Base-by-base conservation (phyloP, 192 early-diverging fungal genomes). In the Coemansia sp. region DNA sequence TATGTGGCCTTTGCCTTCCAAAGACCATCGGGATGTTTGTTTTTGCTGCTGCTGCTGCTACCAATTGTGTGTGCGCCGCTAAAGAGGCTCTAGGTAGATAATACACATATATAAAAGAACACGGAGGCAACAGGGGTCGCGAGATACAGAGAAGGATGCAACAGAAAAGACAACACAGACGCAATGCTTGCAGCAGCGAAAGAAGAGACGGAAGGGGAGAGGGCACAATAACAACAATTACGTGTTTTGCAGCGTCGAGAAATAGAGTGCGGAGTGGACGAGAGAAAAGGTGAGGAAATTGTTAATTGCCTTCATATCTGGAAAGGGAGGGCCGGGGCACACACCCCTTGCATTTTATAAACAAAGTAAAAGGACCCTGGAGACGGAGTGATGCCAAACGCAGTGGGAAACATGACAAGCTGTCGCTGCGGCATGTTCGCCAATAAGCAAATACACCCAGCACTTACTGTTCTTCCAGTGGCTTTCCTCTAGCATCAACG, bases 1-100 rank as follows among this genome's bases (percentile, higher is more conserved):
- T 50, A 5, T 63, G 38, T 8, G 71, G 57, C 61, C 35, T 58
- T 22, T 73, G 67, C 71, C 71, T 63, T 35, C 73, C 73, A 70
- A 75, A 70, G 45, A 70, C 76, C 76, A 79, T 79, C 36, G 29
- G 41, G 42, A 55, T 55, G 13, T 55, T 55, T 25, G 4, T 29
- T 29, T 29, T n/a, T n/a, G n/a, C n/a, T n/a, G n/a, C n/a, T 29
- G 29, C 29, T 29, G 29, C 29, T 48, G n/a, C 19, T 48, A 40
- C 11, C 38, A 40, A 40, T 7, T 40, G 5, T 40, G 38, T 6
- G 38, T 40, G 5, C 38, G 38, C 38, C 11, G 5, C 11, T 40
- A 11, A 40, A 11, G 38, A 40, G 38, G 11, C 38, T 40, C 9
- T 40, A 11, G 38, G 5, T 40, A 40, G 38, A 40, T 7, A 40